Conservation (phyloP, 257 asterid genomes). For the Pogostemon cablin region DNA sequence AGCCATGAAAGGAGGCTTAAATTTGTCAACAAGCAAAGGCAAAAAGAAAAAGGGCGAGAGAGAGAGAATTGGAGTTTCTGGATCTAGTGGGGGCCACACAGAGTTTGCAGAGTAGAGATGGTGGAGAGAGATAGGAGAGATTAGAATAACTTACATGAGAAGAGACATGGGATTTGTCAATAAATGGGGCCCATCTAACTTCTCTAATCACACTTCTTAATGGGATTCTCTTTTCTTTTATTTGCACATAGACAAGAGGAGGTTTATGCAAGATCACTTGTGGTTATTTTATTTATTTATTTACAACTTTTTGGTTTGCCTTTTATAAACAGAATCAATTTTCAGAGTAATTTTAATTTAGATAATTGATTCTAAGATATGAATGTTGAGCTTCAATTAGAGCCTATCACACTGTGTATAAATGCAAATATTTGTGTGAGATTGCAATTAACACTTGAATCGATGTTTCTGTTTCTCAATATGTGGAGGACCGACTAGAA, state of each 20-base stretch:
- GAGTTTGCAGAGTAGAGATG: conserved; percentile 43
- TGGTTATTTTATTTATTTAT: no score
- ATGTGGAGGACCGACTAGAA: no score
- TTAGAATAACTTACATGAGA: conserved; percentile 50
- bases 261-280: no score
- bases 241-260: not conserved
- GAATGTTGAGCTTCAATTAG: no score
- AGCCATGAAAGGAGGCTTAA: conserved; percentile 51
- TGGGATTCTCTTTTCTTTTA: not conserved
- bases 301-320: no score
- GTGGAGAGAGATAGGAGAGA: conserved; percentile 36
- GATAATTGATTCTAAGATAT: no score
- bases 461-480: no score
- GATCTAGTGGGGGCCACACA: conserved; percentile 69
- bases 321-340: no score
- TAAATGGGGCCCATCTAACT: conserved; percentile 40
- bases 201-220: not conserved
- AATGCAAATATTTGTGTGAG: no score
- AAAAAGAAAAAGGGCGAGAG: conserved; percentile 32
- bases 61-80: conserved; percentile 57
- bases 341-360: no score
- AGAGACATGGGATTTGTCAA: conserved; percentile 80
- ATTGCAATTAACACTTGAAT: no score
- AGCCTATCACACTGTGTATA: no score
- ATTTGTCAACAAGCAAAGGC: conserved; percentile 55